Conservation (phyloP, 331 rosid species). For the Erythrophleum ivorense region DNA sequence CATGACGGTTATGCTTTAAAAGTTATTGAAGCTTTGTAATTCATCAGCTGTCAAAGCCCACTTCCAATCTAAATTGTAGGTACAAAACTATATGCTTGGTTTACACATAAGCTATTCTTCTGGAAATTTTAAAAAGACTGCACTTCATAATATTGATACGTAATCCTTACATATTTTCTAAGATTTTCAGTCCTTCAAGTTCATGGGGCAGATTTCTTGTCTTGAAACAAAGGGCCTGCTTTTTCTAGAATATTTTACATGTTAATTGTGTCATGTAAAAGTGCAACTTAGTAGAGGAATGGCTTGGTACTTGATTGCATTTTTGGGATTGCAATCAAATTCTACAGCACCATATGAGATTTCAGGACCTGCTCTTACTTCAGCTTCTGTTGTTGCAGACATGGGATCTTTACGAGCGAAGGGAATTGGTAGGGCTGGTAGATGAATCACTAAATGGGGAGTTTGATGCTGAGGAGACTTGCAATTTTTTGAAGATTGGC, state of each 20-base stretch:
- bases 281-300: not conserved
- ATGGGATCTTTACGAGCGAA: constrained; percentile 66
- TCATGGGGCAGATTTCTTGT: not conserved
- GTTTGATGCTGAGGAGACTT: constrained; percentile 72
- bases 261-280: not conserved
- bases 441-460: constrained; percentile 64
- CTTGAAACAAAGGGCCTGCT: not conserved
- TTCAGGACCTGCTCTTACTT: constrained; percentile 20
- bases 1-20: too few relatives aligned
- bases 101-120: not conserved
- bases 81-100: not conserved
- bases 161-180: not conserved
- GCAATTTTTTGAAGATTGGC: constrained; percentile 66
- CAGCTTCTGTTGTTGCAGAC: constrained; percentile 51
- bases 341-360: not conserved
- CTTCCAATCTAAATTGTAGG: too few relatives aligned
- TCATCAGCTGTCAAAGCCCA: too few relatives aligned
- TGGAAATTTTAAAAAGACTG: not conserved
- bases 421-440: constrained; percentile 59
- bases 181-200: not conserved
- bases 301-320: constrained; percentile 1
- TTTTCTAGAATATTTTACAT: not conserved
- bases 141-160: not conserved
- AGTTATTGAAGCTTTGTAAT: too few relatives aligned
- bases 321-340: constrained; percentile 2